A percentile compares a stretch with the other conserved stretches of the same genome.
phyloP scores from a whole-genome alignment of 768 basidiomycete genomes.

The Pisolithus microcarpus region DNA sequence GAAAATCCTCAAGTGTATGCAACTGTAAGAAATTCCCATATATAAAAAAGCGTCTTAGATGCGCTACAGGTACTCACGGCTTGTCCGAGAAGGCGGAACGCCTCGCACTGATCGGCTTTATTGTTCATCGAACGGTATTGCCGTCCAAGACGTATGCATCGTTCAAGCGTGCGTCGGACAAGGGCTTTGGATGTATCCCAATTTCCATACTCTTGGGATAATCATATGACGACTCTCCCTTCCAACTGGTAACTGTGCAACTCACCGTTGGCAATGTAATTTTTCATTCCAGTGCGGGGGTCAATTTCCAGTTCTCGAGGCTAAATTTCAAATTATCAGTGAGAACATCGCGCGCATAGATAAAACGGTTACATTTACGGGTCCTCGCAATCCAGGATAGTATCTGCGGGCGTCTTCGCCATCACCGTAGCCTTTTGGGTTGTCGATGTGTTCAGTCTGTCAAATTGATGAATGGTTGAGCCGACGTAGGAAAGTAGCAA shows the following conservation, averaged over 20 bases:
- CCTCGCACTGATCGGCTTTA: constrained; percentile 69
- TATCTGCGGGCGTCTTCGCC: constrained; percentile 78
- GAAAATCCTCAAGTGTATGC: constrained; percentile 80
- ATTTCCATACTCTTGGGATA: constrained; percentile 45
- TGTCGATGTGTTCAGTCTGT: constrained; percentile 84
- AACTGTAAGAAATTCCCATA: constrained; percentile 33
- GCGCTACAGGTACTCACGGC: constrained; percentile 37
- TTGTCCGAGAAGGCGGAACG: constrained; percentile 73
- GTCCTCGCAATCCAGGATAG: constrained; percentile 69
- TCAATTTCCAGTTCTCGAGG: constrained; percentile 83
- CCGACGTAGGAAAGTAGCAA: neutral
- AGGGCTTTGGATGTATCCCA: constrained; percentile 88
- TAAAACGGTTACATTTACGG: constrained; percentile 56
- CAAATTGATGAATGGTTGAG: neutral
- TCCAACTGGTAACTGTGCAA: neutral
- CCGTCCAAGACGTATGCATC: constrained; percentile 75
- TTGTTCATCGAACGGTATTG: constrained; percentile 47
- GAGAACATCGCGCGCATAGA: neutral
- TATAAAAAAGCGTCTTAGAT: neutral
- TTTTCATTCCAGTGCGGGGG: constrained; percentile 86
- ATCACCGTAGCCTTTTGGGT: constrained; percentile 83
- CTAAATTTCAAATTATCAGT: constrained; percentile 24
- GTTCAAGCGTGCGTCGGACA: constrained; percentile 63
- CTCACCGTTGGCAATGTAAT: constrained; percentile 80
- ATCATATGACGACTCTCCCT: neutral